phyloP scores from a whole-genome alignment of 192 early-diverging fungal species.

The Podila epigama region DNA sequence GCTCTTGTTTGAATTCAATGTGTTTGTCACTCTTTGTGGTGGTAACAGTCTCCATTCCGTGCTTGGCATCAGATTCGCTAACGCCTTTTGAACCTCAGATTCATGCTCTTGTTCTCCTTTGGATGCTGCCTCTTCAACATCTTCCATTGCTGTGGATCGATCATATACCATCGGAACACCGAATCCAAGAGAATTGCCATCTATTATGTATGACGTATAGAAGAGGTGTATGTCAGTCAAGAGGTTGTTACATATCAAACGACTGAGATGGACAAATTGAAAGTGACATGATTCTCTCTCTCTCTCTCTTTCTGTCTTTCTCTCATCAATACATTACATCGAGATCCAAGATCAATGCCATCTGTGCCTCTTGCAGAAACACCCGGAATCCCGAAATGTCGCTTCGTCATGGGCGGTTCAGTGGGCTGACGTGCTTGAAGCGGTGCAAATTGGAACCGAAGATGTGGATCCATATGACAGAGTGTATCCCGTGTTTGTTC shows the following conservation, averaged over 20 bases:
- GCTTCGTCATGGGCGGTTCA: slow-evolving; percentile 34
- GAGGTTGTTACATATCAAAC: neutral
- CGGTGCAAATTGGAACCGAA: slow-evolving; percentile 45
- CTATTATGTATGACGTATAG: neutral
- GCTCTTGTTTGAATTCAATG: slow-evolving; percentile 11
- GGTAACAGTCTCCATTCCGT: slow-evolving; percentile 44
- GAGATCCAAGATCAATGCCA: slow-evolving; percentile 44
- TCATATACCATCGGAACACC: slow-evolving; percentile 43
- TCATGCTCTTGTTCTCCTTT: slow-evolving; percentile 19
- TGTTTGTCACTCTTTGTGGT: slow-evolving; percentile 25
- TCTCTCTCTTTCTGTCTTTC: too few relatives aligned
- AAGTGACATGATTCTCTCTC: too few relatives aligned
- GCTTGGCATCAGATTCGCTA: slow-evolving; percentile 43
- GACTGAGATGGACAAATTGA: neutral
- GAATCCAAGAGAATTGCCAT: slow-evolving; percentile 44
- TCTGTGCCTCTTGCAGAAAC: slow-evolving; percentile 33
- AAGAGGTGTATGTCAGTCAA: neutral
- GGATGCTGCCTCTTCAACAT: slow-evolving; percentile 3
- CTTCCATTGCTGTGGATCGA: slow-evolving; percentile 6
- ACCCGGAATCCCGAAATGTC: slow-evolving; percentile 38
- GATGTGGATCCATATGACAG: slow-evolving; percentile 39
- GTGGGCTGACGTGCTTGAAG: slow-evolving; percentile 34
- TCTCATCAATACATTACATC: too few relatives aligned
- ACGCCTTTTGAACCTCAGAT: slow-evolving; percentile 26
- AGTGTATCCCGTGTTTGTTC: slow-evolving; percentile 35